Base-by-base conservation (phyloP, 2,329 filamentous ascomycete species). In the Leptographium galeiforme region DNA sequence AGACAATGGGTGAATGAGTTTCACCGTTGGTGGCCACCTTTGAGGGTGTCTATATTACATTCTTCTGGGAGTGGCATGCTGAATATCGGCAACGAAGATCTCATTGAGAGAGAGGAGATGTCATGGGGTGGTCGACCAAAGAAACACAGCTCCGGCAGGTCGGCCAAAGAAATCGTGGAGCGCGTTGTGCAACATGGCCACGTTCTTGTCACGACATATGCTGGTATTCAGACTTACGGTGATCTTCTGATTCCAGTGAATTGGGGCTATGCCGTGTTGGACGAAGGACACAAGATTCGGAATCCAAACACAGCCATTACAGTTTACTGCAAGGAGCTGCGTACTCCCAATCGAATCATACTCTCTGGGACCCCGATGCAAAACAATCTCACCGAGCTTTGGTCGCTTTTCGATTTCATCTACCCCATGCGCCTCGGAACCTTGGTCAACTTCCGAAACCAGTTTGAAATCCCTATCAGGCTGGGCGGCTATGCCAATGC, bases 1-100 rank as follows among this genome's bases (percentile, higher is more conserved):
- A 86, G 89, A 57, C 93, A 98, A 66, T 98, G 93, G 93, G 93
- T 96, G 13, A 95, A 94, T 58, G 93, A 98, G 64, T 97, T 98
- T 61, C 94, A 98, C 68, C 82, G 85, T 13, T 98, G 94, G 94
- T 98, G 94, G 94, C 93, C 93, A n/a, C 85, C 93, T n/a, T 73
- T 98, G 36, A 81, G 94, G 44, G 93, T 98, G 6, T 95, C 90
- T 0, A 97, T 98, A 57, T 67, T 98, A 49, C 93, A 98, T 65
- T 89, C 89, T 1, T 96, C 93, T 6, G 93, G 93, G 3, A 97
- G 89, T 65, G 94, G 93, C 18, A 97, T 98, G 91, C 72, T 96
- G 52, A 89, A 95, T 59, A 73, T 94, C 30, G 74, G 73, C 38
- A 74, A 76, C 50, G 87, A 91, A 66, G 79, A 79, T 34, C 67